phyloP scores from a whole-genome alignment of 1,284 basidiomycete genomes.

The Neonothopanus nambi region DNA sequence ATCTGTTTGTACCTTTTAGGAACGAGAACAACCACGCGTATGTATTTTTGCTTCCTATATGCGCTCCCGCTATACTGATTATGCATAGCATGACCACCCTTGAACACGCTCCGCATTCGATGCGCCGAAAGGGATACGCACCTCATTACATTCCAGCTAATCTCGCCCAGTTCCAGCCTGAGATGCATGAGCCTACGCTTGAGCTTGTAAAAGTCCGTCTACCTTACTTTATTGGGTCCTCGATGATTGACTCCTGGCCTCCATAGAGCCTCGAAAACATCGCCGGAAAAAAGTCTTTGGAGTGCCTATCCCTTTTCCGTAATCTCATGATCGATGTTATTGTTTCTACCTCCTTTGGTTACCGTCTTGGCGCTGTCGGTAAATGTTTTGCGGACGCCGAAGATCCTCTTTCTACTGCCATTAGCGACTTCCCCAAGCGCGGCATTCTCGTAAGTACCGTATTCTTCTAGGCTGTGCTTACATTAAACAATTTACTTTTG shows the following conservation, averaged over 20 bases:
- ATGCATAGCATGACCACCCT: slow-evolving; percentile 70
- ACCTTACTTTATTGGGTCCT: too few relatives aligned
- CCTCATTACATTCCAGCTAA: slow-evolving; percentile 66
- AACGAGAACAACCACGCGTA: slow-evolving; percentile 81
- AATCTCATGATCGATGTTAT: slow-evolving; percentile 74
- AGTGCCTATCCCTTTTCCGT: slow-evolving; percentile 69
- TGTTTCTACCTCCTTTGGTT: slow-evolving; percentile 65
- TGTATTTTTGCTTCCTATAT: slow-evolving; percentile 42
- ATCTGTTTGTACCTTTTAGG: slow-evolving; percentile 37
- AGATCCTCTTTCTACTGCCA: slow-evolving; percentile 66
- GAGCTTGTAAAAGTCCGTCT: slow-evolving; percentile 56
- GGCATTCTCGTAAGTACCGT: slow-evolving; percentile 54
- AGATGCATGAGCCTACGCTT: slow-evolving; percentile 54
- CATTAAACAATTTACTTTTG: slow-evolving; percentile 16
- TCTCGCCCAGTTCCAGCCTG: slow-evolving; percentile 63
- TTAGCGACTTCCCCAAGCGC: slow-evolving; percentile 75
- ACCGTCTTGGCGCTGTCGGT: slow-evolving; percentile 62
- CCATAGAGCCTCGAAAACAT: slow-evolving; percentile 52
- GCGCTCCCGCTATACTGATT: slow-evolving; percentile 22
- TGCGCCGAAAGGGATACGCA: slow-evolving; percentile 70
- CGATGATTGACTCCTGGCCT: slow-evolving; percentile 7
- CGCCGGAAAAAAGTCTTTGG: slow-evolving; percentile 54
- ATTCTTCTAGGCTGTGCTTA: background rate
- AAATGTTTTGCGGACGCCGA: slow-evolving; percentile 63
- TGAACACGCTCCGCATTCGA: slow-evolving; percentile 62